Evolutionary conservation across 768 basidiomycete genomes (phyloP).

Genomic region (Multifurca ochricompacta): DNA sequence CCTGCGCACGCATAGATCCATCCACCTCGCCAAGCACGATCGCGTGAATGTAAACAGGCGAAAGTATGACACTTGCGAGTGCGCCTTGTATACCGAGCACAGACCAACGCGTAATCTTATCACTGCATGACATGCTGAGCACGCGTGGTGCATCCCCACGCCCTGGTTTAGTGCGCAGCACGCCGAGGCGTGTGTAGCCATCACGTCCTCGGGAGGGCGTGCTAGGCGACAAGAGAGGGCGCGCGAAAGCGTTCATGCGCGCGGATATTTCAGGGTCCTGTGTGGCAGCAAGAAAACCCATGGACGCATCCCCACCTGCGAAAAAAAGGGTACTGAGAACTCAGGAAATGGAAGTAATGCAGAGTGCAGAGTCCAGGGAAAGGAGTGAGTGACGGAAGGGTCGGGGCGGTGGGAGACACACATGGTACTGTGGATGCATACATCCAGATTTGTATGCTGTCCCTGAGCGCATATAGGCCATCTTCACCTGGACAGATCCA

Average conservation of each 20-base stretch:
- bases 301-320: slow-evolving; percentile 86
- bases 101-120: slow-evolving; percentile 88
- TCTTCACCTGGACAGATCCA: slow-evolving; percentile 40
- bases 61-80: slow-evolving; percentile 46
- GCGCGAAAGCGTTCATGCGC: slow-evolving; percentile 48
- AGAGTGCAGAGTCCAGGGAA: neutral
- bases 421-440: slow-evolving; percentile 74
- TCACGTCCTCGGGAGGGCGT: slow-evolving; percentile 66
- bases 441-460: slow-evolving; percentile 47
- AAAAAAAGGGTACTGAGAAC: neutral
- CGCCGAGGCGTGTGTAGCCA: slow-evolving; percentile 65
- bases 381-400: too few relatives aligned
- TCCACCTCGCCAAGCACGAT: slow-evolving; percentile 73
- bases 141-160: slow-evolving; percentile 84
- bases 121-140: slow-evolving; percentile 84
- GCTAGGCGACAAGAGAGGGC: slow-evolving; percentile 27
- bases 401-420: slow-evolving; percentile 22
- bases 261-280: slow-evolving; percentile 70
- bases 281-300: slow-evolving; percentile 59
- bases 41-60: slow-evolving; percentile 55
- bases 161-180: slow-evolving; percentile 89
- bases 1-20: slow-evolving; percentile 30
- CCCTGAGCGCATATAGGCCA: slow-evolving; percentile 39
- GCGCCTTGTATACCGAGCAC: slow-evolving; percentile 83
- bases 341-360: too few relatives aligned